Evolutionary conservation across 2,329 filamentous ascomycete genomes (phyloP), one percentile per base, ranked within the genome.

Genomic region (Ascochyta fabae): DNA sequence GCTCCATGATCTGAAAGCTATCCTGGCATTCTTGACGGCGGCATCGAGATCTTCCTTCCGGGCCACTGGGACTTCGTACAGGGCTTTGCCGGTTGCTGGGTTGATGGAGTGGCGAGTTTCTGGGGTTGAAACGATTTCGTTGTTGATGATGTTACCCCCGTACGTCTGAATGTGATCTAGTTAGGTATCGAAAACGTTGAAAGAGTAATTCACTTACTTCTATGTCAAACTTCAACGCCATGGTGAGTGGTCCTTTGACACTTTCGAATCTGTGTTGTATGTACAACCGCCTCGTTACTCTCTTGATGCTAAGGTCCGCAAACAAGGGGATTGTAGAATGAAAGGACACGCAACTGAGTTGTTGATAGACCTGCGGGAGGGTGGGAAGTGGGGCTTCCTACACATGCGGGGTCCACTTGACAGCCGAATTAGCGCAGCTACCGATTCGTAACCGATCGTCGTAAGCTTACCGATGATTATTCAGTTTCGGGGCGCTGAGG

Each of bases 81-180:
- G 79, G 2, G 77, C 68, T 44, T 80, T 68, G 6, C 75, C 69
- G 2, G 78, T 84, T 8, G 82, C 77, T 0, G 82, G 82, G 62
- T 84, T 81, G 59, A 83, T 73, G 26, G 76, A 74, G 56, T 79
- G 75, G 19, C 79, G 76, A 12, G 78, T 82, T 40, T 72, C 60
- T 3, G 67, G 54, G 0, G 80, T 81, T 24, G 73, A 62, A 12
- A 72, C 69, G 41, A 79, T 64, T 60, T 80, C 69, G 42, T 80
- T 80, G 57, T 82, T 77, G 58, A 84, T 82, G 52, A 81, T 71
- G 69, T 83, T 84, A 34, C 66, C 66, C 27, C 46, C 56, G 43
- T 62, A 65, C 34, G 40, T 60, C 59, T 62, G 15, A 2, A 26
- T 23, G 8, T 16, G 26, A 10, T 19, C 39, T 6, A 40, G 40